Evolutionary conservation across 23 red algal species (phyloP).

Genomic region (Cyanidioschyzon merolae): DNA sequence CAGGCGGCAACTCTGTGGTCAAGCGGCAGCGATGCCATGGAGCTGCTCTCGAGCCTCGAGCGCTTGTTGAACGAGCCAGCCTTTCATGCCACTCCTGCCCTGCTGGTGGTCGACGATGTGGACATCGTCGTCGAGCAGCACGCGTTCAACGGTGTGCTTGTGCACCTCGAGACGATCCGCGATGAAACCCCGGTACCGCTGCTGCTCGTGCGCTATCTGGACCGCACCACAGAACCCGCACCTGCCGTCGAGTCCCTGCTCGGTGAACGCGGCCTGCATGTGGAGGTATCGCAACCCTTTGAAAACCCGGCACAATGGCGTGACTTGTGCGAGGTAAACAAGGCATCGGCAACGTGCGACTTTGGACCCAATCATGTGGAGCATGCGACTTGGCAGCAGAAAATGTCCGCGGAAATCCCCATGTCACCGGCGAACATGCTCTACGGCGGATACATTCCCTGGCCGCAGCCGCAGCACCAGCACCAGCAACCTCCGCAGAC

Average conservation of each 20-base stretch:
- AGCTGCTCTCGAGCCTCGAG: background rate
- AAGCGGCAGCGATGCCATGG: background rate
- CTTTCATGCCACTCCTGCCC: background rate
- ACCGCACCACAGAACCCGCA: background rate
- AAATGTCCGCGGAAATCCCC: no score
- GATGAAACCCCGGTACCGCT: background rate
- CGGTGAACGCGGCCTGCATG: background rate
- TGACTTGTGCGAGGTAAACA: no score
- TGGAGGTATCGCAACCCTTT: background rate
- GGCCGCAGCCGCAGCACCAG: no score
- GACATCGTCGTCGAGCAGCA: background rate
- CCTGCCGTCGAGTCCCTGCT: background rate
- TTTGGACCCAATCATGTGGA: no score
- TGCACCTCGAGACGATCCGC: background rate
- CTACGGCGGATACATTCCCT: no score
- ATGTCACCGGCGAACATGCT: no score
- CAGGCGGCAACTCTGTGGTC: background rate
- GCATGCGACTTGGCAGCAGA: no score
- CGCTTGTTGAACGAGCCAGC: background rate
- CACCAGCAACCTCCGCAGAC: no score
- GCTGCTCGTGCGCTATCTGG: background rate
- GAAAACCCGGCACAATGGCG: no score
- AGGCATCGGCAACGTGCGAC: no score
- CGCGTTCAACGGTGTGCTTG: background rate
- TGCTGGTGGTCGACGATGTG: background rate